Base-by-base conservation (phyloP, 805 yeast species). In the Cyberlindnera veronae region DNA sequence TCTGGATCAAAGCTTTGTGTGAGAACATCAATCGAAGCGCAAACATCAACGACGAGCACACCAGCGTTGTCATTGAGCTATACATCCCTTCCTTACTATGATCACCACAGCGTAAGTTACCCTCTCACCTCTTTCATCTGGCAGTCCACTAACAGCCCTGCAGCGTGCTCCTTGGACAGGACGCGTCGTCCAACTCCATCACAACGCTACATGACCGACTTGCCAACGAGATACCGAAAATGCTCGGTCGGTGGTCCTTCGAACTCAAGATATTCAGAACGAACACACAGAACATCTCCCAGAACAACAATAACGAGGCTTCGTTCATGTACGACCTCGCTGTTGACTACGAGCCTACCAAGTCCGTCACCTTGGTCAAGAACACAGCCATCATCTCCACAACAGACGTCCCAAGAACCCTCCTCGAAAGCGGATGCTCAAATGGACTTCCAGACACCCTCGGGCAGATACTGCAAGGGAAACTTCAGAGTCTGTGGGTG, bases 151-250 rank as follows among this genome's bases (percentile, higher is more conserved):
- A 21, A 26, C 28, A 24, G n/a, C 35, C n/a, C 13, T 34, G 21
- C 18, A 68, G 74, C 1, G 69, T 71, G 1, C 49, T 69, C 3
- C 57, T 68, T 32, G 69, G 68, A 2, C 65, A 64, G 31, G 67
- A 70, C 47, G 72, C 75, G 5, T 55, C 72, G 3, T 81, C 84
- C 3, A 79, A 75, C 36, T 73, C 84, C 5, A 82, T 85, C 23
- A 68, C 84, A 0, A 72, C 75, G 32, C 76, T 84, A 52, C 89
- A 84, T 55, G 95, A 86, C 58, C 72, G 74, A 41, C 70, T 86
- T 13, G 73, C 83, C 4, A 82, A 82, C 50, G 80, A 79, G 45
- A 67, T 81, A 13, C 90, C 93, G 2, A 67, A 72, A 14, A 53
- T 71, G 3, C 63, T 74, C 21, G 88, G 78, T 2, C 71, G 78